Evolutionary conservation across 768 basidiomycete genomes (phyloP).

Genomic region (Trametes cinnabarina): DNA sequence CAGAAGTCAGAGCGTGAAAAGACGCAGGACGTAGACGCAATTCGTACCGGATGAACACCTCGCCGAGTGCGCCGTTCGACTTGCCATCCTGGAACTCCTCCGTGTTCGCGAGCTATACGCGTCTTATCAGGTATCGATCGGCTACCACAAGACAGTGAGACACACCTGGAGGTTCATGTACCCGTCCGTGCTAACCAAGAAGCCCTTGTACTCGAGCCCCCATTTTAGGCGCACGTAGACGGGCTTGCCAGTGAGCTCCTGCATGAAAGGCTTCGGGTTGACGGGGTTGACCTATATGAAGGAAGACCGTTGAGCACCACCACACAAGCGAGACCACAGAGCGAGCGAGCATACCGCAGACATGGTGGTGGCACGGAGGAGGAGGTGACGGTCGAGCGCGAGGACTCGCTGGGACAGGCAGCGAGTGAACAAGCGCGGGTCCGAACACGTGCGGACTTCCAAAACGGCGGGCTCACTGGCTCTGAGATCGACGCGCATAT

Average conservation of each 20-base stretch:
- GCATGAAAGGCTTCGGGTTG: conserved; percentile 98
- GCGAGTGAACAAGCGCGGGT: background rate
- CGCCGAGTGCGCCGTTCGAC: conserved; percentile 94
- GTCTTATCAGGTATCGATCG: background rate
- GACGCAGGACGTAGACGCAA: background rate
- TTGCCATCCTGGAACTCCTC: conserved; percentile 97
- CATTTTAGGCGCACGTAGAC: conserved; percentile 96
- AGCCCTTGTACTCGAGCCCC: conserved; percentile 99
- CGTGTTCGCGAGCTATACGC: conserved; percentile 87
- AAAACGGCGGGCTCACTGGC: conserved; percentile 29
- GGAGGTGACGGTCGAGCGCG: conserved; percentile 9
- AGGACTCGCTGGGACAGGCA: conserved; percentile 1
- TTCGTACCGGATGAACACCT: conserved; percentile 93
- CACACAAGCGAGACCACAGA: background rate
- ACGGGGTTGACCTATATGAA: conserved; percentile 91
- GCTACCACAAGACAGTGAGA: conserved; percentile 1
- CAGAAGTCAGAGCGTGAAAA: background rate
- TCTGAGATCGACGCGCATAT: conserved; percentile 23
- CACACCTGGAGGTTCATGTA: conserved; percentile 98
- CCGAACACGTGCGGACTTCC: conserved; percentile 41
- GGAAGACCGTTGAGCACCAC: background rate
- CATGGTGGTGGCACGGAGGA: conserved; percentile 57
- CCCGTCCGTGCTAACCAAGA: conserved; percentile 96
- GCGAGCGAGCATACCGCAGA: conserved; percentile 46
- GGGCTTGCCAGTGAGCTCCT: conserved; percentile 96